Conservation (phyloP, 345 rosid species). For the Carallia pectinifolia region DNA sequence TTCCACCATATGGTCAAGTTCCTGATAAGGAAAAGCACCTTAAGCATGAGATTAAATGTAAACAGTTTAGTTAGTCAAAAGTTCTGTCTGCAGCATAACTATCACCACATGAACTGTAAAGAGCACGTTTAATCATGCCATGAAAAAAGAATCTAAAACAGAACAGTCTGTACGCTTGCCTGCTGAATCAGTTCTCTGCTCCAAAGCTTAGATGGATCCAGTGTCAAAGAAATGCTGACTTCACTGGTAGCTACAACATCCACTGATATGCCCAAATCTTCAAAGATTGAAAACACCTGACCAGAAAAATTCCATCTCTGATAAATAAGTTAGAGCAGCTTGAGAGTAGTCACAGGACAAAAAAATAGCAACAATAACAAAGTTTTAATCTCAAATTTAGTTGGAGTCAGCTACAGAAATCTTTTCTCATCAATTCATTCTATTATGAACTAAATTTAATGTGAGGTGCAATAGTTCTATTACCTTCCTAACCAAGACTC, state of each 20-base stretch:
- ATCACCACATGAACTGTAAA: not conserved
- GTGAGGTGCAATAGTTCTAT: too few relatives aligned
- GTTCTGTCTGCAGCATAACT: not conserved
- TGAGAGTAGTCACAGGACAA: conserved; percentile 9
- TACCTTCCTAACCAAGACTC: too few relatives aligned
- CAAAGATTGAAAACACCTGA: conserved; percentile 95
- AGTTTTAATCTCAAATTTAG: too few relatives aligned
- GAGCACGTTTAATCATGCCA: not conserved
- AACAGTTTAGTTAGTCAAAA: conserved; percentile 2
- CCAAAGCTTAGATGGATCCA: conserved; percentile 98
- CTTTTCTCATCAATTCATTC: too few relatives aligned
- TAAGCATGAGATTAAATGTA: conserved; percentile 5
- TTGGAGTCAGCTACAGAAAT: too few relatives aligned
- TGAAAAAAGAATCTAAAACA: not conserved
- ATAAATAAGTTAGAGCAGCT: not conserved
- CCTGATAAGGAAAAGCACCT: conserved; percentile 41
- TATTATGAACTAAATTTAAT: too few relatives aligned
- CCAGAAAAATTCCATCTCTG: not conserved
- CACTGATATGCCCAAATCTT: conserved; percentile 92
- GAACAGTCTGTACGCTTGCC: conserved; percentile 55
- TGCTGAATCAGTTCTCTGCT: conserved; percentile 97
- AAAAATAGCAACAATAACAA: not conserved
- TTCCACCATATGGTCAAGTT: conserved; percentile 96
- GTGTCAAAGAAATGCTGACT: conserved; percentile 95
- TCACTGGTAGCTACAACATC: conserved; percentile 99